Evolutionary conservation across 208 protist species (phyloP), one percentile per base, ranked within the genome.

Genomic region (Trypanosoma scelopori): DNA sequence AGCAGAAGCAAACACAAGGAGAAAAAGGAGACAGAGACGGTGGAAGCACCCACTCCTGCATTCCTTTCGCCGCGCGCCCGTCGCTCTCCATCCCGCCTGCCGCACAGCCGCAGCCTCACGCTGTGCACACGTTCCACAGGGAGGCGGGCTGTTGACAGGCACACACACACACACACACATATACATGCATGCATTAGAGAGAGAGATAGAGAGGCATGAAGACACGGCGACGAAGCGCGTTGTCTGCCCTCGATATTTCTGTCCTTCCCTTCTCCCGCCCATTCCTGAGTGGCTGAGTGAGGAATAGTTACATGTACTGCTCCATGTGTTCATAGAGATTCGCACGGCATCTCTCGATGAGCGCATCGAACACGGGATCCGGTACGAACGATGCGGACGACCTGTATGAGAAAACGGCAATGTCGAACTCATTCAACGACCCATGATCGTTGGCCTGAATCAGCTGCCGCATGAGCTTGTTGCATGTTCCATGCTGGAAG

Each of bases 271-370:
- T 15, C 46, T 46, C 0, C 16, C 35, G 15, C 56, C 48, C 55
- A 56, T 72, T 56, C 39, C 62, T 41, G 32, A 3, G 32, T 37
- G 9, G 32, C 3, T 37, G 32, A 37, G 9, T 37, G 32, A 37
- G 32, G 32, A 35, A 67, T 20, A n/a, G 32, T 76, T 75, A 91
- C 43, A 72, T 70, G 50, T 85, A 93, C 46, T 78, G 81, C 55
- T 90, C 84, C 32, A 93, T 55, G 59, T 93, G 87, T 39, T 88
- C 81, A 58, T 76, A 89, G 12, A 93, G 71, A 42, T 89, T 88
- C 13, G 58, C 32, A 42, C 87, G 87, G 61, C 85, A 90, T 32
- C 71, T 65, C 53, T 62, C 70, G 9, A 73, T 30, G 30, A 93
- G 47, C n/a, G 82, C 1, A 47, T 89, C 83, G 32, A 89, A 84